Evolutionary conservation across 164 flowering plant genomes (phyloP).

Genomic region (Pachysandra terminalis): DNA sequence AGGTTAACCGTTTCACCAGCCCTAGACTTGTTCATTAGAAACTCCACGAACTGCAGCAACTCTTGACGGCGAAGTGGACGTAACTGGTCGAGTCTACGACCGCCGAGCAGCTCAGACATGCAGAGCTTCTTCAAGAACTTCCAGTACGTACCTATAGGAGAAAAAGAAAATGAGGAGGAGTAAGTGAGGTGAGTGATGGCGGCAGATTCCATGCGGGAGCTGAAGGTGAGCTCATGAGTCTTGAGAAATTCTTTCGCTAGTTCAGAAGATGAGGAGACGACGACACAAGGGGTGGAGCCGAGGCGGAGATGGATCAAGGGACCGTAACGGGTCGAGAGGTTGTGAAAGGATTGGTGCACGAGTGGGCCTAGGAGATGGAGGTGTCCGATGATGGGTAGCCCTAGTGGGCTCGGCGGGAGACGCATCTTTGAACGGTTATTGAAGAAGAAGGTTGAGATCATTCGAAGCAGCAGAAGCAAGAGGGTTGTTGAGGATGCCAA

Average conservation of each 20-base stretch:
- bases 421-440: background rate
- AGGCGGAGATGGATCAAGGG: conserved; percentile 44
- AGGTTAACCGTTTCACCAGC: conserved; percentile 30
- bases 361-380: conserved; percentile 50
- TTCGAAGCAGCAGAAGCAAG: too few species aligned
- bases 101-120: conserved; percentile 50
- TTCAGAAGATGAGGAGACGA: conserved; percentile 44
- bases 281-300: conserved; percentile 44
- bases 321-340: conserved; percentile 41
- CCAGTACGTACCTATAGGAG: conserved; percentile 65
- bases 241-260: conserved; percentile 45
- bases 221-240: conserved; percentile 43
- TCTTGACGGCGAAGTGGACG: too few species aligned
- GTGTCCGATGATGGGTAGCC: conserved; percentile 56
- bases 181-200: too few species aligned
- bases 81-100: too few species aligned
- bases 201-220: too few species aligned
- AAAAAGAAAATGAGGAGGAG: too few species aligned
- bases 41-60: too few species aligned
- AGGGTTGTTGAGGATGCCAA: too few species aligned
- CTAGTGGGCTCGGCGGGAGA: conserved; percentile 50
- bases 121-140: conserved; percentile 50
- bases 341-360: conserved; percentile 45
- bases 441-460: conserved; percentile 10
- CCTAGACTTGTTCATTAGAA: conserved; percentile 19